Evolutionary conservation across 202 grass and related monocot genomes (phyloP).

Genomic region (Zoysia matrella): DNA sequence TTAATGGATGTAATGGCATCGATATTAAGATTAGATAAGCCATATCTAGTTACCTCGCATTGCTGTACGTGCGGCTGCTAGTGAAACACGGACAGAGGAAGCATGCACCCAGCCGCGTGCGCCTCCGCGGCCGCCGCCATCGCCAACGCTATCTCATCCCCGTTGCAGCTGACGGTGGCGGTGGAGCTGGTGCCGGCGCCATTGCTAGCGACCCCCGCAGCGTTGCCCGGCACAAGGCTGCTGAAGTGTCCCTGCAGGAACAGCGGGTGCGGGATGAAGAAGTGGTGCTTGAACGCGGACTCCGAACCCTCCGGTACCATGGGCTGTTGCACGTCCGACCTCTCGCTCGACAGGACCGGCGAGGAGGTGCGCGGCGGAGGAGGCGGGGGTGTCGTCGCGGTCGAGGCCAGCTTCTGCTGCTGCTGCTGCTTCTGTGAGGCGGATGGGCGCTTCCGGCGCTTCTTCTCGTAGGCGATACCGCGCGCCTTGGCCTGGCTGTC

Average conservation of each 20-base stretch:
- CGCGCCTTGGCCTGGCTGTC: conserved; percentile 88
- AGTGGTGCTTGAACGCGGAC: conserved; percentile 13
- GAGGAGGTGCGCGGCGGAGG: not conserved
- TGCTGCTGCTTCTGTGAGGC: conserved; percentile 17
- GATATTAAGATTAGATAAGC: conserved; percentile 27
- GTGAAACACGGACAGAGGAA: conserved; percentile 91
- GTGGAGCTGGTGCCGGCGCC: conserved; percentile 2
- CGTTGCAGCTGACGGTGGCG: not conserved
- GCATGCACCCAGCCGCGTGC: conserved; percentile 16
- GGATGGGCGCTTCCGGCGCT: conserved; percentile 67
- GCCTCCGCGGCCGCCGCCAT: conserved; percentile 36
- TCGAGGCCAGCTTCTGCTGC: not conserved
- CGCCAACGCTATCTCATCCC: conserved; percentile 53
- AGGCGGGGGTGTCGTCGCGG: not conserved
- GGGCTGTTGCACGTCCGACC: not conserved
- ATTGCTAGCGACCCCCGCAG: not conserved
- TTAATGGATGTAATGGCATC: too few relatives aligned
- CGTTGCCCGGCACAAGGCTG: conserved; percentile 30
- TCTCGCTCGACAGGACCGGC: not conserved
- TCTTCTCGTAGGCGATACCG: conserved; percentile 98
- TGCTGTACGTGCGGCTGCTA: conserved; percentile 31
- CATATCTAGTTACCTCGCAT: conserved; percentile 14
- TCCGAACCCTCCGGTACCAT: not conserved
- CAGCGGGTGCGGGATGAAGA: conserved; percentile 41
- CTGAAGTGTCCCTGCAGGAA: conserved; percentile 53